phyloP scores from a whole-genome alignment of 1,284 basidiomycete species.

The Entoloma clypeatum region DNA sequence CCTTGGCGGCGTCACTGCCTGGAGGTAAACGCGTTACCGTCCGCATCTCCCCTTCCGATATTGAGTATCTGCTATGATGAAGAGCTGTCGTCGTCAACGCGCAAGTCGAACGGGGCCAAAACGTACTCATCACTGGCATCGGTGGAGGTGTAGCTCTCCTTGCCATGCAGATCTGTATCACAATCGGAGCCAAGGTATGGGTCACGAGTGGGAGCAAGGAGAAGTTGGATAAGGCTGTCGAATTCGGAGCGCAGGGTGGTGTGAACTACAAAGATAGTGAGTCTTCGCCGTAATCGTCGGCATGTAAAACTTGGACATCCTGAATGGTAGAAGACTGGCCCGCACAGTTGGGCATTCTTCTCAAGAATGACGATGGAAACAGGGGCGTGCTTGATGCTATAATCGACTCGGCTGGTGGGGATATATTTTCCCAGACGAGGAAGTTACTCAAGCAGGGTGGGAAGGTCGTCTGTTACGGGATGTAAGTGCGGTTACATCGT shows the following conservation, averaged over 20 bases:
- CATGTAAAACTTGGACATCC: not conserved
- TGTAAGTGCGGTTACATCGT: conserved; percentile 43
- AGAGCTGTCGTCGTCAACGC: conserved; percentile 75
- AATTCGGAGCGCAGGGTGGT: conserved; percentile 76
- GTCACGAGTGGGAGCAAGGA: conserved; percentile 74
- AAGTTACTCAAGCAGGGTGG: conserved; percentile 69
- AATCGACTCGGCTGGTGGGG: conserved; percentile 79
- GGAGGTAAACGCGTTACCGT: conserved; percentile 50
- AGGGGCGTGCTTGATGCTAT: conserved; percentile 56
- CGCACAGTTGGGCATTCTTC: conserved; percentile 44
- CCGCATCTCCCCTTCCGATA: conserved; percentile 1
- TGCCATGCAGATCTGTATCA: conserved; percentile 75
- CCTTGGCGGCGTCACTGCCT: conserved; percentile 76
- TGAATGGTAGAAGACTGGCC: conserved; percentile 60
- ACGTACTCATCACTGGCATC: conserved; percentile 76
- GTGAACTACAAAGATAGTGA: conserved; percentile 68
- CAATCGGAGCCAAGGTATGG: conserved; percentile 75
- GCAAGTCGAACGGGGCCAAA: conserved; percentile 58
- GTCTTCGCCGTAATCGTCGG: conserved; percentile 18
- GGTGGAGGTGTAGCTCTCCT: conserved; percentile 82
- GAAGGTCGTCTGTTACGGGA: conserved; percentile 72
- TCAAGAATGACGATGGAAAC: conserved; percentile 38
- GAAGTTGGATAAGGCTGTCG: conserved; percentile 67
- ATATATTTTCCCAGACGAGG: conserved; percentile 59
- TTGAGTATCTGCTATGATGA: conserved; percentile 4